Base-by-base conservation (phyloP, 78 protist genomes). In the Chrysochromulina parva region DNA sequence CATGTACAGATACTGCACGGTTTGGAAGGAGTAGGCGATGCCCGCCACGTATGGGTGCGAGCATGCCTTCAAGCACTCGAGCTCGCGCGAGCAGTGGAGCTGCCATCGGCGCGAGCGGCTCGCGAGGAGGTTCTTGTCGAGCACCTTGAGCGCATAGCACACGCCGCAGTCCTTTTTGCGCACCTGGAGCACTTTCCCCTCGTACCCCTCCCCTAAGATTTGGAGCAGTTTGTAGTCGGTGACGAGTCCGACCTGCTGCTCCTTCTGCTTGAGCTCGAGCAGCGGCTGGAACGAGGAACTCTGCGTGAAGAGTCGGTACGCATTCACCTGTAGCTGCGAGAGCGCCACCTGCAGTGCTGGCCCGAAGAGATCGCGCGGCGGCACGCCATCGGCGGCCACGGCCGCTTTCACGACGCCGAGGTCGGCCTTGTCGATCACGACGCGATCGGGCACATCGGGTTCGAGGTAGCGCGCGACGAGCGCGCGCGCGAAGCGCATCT, bases 101-200 rank as follows among this genome's bases (percentile, higher is more conserved):
- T 66, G n/a, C 74, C 74, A 66, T 11, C 74, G 74, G 74, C 74
- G 74, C 9, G 74, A 66, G 48, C 74, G n/a, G 19, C 47, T 26
- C 47, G 74, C 74, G 74, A 66, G 74, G 48, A 26, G 3, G 47
- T 26, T 7, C 74, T 66, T 66, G 74, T 66, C 74, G n/a, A 66
- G 74, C 47, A 66, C 74, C 74, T 66, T 66, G n/a, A 66, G 74
- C 14, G 74, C 74, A 47, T 66, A 66, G 20, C 2, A 26, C 47
- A 66, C 74, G 74, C 74, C 74, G 47, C 74, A 66, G 47, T 66
- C 74, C 13, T 26, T 19, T 47, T 66, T 66, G 74, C 74, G 74
- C 74, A 47, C 74, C 74, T 66, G 74, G 10, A 66, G 74, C 74
- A 66, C 74, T 47, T 66, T 66, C 47, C 74, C 74, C 74, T 66